These are phyloP conservation scores for Pichia sp. DNA, from an alignment of 1,139 yeast species.

Conservation along the genomic window DNA sequence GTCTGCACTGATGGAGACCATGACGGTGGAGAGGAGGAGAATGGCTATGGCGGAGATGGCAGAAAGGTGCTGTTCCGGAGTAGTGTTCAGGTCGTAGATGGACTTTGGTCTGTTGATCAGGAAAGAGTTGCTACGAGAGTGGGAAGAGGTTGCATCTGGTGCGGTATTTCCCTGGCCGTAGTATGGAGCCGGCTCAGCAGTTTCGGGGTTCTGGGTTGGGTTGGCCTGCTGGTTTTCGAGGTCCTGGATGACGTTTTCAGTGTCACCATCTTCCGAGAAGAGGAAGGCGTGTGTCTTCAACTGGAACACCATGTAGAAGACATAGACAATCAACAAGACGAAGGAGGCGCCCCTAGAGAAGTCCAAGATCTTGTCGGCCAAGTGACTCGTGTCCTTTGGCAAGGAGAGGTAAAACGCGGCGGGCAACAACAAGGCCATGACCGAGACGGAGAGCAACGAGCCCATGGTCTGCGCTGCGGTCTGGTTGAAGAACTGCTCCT, in stretches of 20 bases:
- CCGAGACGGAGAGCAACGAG: slow-evolving; percentile 84
- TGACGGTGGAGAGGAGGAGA: slow-evolving; percentile 61
- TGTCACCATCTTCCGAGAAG: slow-evolving; percentile 39
- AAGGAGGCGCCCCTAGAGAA: slow-evolving; percentile 86
- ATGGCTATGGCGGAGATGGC: slow-evolving; percentile 42
- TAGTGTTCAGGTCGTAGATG: slow-evolving; percentile 21
- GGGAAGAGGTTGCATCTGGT: background rate
- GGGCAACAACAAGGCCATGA: slow-evolving; percentile 83
- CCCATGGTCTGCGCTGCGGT: slow-evolving; percentile 98
- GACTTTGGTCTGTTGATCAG: slow-evolving; percentile 29
- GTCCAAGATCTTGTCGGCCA: slow-evolving; percentile 54
- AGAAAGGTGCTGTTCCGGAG: slow-evolving; percentile 36
- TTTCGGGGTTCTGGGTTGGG: slow-evolving; percentile 15
- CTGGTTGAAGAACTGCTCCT: slow-evolving; percentile 85
- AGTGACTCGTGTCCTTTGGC: slow-evolving; percentile 41
- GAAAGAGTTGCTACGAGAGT: slow-evolving; percentile 18
- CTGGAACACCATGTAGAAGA: slow-evolving; percentile 79
- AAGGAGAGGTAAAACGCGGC: slow-evolving; percentile 92
- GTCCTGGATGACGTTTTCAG: slow-evolving; percentile 19
- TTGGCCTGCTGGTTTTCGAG: slow-evolving; percentile 33
- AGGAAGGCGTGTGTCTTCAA: slow-evolving; percentile 74
- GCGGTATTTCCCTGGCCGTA: slow-evolving; percentile 2
- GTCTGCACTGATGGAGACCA: slow-evolving; percentile 90
- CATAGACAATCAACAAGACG: slow-evolving; percentile 70
- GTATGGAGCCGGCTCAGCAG: background rate